Conservation (phyloP, 2,329 filamentous ascomycete species). For the Colletotrichum chlorophyti region DNA sequence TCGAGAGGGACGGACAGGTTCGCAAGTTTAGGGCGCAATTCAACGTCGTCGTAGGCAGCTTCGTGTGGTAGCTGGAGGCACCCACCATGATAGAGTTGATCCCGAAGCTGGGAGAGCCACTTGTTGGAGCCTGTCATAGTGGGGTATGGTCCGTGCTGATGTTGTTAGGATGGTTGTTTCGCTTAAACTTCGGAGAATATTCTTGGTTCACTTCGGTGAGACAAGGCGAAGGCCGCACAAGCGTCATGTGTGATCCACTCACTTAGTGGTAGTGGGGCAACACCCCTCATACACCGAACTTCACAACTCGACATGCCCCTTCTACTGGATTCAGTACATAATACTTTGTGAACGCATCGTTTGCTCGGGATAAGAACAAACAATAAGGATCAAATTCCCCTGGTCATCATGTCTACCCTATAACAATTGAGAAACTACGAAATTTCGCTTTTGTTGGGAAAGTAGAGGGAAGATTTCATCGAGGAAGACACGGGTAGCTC, state of each 20-base stretch:
- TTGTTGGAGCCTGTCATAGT: constrained; percentile 1
- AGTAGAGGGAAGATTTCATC: too few relatives aligned
- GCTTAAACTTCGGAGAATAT: constrained; percentile 11
- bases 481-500: too few relatives aligned
- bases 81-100: background rate
- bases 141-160: constrained; percentile 19
- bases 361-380: too few relatives aligned
- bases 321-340: too few relatives aligned
- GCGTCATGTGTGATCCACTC: background rate
- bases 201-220: too few relatives aligned
- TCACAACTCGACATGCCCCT: too few relatives aligned
- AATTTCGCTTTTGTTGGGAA: too few relatives aligned
- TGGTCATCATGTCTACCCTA: too few relatives aligned
- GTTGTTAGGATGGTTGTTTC: background rate
- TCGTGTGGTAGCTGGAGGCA: constrained; percentile 7
- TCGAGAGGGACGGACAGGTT: background rate
- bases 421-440: too few relatives aligned
- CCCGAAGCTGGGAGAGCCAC: constrained; percentile 1
- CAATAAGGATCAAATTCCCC: too few relatives aligned
- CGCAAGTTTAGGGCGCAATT: background rate
- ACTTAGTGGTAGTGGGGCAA: background rate
- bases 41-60: constrained; percentile 5
- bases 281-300: too few relatives aligned
- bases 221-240: background rate
- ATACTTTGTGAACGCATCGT: too few relatives aligned